These are phyloP conservation scores for Gyromitra esculenta DNA, from an alignment of 2,329 filamentous ascomycete genomes.

Conservation along the genomic window DNA sequence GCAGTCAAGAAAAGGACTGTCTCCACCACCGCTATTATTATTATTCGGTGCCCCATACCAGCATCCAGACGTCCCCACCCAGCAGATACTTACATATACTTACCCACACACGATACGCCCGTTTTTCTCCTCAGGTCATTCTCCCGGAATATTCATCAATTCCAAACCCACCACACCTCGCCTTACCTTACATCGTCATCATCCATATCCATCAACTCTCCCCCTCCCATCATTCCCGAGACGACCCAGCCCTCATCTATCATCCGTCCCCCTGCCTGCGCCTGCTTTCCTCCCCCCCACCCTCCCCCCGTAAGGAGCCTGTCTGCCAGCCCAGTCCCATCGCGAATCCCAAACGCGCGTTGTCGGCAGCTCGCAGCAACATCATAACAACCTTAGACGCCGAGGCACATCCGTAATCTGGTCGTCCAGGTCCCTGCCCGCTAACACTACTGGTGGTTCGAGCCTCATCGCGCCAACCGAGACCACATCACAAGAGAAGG, in stretches of 20 bases:
- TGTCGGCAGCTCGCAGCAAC: constrained; percentile 44
- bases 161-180: constrained; percentile 27
- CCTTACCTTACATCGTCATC: constrained; percentile 45
- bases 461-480: constrained; percentile 52
- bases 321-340: constrained; percentile 30
- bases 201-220: constrained; percentile 37
- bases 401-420: constrained; percentile 32
- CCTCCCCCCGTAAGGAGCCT: constrained; percentile 25
- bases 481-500: constrained; percentile 39
- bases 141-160: constrained; percentile 43
- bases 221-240: constrained; percentile 32
- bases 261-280: constrained; percentile 33
- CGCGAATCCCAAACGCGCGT: constrained; percentile 51
- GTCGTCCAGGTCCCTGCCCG: constrained; percentile 33
- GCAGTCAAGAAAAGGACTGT: constrained; percentile 21
- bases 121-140: constrained; percentile 33
- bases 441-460: constrained; percentile 40
- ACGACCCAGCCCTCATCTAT: constrained; percentile 45
- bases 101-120: background rate
- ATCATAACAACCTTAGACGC: constrained; percentile 48
- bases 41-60: constrained; percentile 30
- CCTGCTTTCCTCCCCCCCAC: constrained; percentile 15
- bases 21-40: constrained; percentile 31
- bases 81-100: constrained; percentile 14
- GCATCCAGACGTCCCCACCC: no score